Base-by-base conservation (phyloP, 2,329 filamentous ascomycete genomes). In the Uncinocarpus reesii region DNA sequence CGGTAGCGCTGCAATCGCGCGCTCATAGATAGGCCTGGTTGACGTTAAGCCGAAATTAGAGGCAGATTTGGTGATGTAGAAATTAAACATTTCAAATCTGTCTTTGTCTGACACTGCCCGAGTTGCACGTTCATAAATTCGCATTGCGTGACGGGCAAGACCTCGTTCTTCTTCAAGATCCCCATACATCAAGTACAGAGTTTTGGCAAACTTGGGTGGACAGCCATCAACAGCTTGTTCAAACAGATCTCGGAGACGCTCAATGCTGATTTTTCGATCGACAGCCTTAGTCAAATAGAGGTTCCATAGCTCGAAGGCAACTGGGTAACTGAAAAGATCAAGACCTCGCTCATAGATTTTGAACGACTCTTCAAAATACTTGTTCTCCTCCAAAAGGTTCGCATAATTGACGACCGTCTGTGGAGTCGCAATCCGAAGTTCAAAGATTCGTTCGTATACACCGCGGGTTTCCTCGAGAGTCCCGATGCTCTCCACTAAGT, bases 331-430 rank as follows among this genome's bases (percentile, higher is more conserved):
- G 75, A 98, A 98, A n/a, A 98, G 81, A 65, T 98, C 92, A 31
- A 98, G 74, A 2, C 92, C 92, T 52, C 92, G 81, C 68, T 98
- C 92, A 64, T 94, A 98, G 40, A 96, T 76, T 70, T 96, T 96
- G 80, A 96, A 98, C 1, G 85, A 93, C 59, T 98, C 92, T 65
- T 98, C 92, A 61, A 83, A 95, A 67, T 96, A 98, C 51, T 87
- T 82, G 68, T 94, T 79, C 62, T 96, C 92, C 64, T 96, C 92
- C 50, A 98, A 70, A 2, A 98, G 74, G 62, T 94, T 96, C 61
- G 92, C 90, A 61, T 94, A 98, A 69, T 98, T 98, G 72, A 96
- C 92, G 11, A 98, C 88, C 0, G 92, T 98, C 64, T 98, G 92
- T 1, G 93, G 92, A 4, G 92, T 98, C 18, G 93, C 92, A 58